Evolutionary conservation across 805 yeast genomes (phyloP), one percentile per base, ranked within the genome.

Genomic region (Candida taoyuanica): DNA sequence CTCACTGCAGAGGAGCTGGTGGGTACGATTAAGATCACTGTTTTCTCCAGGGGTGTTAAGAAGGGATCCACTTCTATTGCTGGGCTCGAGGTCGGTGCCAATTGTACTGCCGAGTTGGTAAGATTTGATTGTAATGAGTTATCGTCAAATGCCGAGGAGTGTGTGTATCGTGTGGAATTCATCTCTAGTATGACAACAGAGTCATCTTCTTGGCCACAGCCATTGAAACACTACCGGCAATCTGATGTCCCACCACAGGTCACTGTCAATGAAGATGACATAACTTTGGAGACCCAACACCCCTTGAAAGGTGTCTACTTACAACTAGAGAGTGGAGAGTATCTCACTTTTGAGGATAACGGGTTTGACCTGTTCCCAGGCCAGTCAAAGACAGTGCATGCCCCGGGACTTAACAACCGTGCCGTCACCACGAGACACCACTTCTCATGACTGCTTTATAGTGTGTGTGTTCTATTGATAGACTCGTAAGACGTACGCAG

Each of bases 301-400:
- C 76, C 76, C 9, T 63, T 71, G 17, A 73, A 71, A 50, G 74
- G 74, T 4, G 64, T 71, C 9, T 64, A 58, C 34, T 39, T 71
- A n/a, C 37, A 44, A 3, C 40, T 58, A 6, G 60, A 53, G 4
- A 51, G 47, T 29, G 40, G 15, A 7, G 8, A 41, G 13, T 39
- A 32, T 24, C 33, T 61, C 17, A 46, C 49, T 18, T 50, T 67
- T 20, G 51, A 51, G 8, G 77, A 73, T 44, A 73, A 73, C 45
- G 74, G 76, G 7, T 58, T 73, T 43, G 78, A 72, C 39, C 41
- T 73, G 27, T 65, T 70, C 46, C 76, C 76, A 1, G 64, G 65
- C 8, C 57, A 58, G 11, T 13, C 13, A 3, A 37, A 37, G 17
- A 23, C 20, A 3, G 34, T 42, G 18, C 26, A 27, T 6, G 39